Evolutionary conservation across 441 rosid species (phyloP), one percentile per base, ranked within the genome.

Genomic region (Populus trichocarpa): DNA sequence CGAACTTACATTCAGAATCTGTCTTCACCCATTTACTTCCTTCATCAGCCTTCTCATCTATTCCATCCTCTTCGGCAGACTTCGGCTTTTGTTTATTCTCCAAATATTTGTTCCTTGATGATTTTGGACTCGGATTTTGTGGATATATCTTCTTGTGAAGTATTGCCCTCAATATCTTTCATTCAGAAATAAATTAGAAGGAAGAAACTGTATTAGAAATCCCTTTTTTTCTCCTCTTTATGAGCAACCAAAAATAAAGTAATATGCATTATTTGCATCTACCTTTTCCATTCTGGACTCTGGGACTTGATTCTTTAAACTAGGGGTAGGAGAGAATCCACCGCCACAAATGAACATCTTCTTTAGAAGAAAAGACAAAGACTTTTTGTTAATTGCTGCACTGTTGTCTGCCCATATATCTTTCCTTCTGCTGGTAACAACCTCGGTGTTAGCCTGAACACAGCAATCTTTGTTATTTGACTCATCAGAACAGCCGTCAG

Each of bases 11-110:
- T 78, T 87, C 90, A 23, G 98, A 90, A 87, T 91, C 96, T 57
- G 92, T 88, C 86, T 87, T 91, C 53, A 87, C 91, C 98, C 95
- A 87, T 81, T 81, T 88, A 66, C 87, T 85, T 77, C 85, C 82
- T 64, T 83, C 77, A 8, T 80, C 89, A 30, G 66, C 80, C 23
- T 79, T 83, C 50, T 84, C 76, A 23, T 75, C 71, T 14, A 13
- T 71, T 8, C 75, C 83, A 23, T 79, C 82, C 74, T 68, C 76
- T 6, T 78, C 61, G 18, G 71, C 78, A 35, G 74, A 77, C 46
- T 67, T 57, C 5, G 72, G 59, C 16, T 72, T 68, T 2, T 78
- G 76, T 33, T 63, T 73, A 7, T 82, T 81, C 50, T 72, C 80
- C 73, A 84, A 67, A 77, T 68, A 81, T 57, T 80, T 87, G 70